Base-by-base conservation (phyloP, 331 rosid genomes). In the Spiraea crenata region DNA sequence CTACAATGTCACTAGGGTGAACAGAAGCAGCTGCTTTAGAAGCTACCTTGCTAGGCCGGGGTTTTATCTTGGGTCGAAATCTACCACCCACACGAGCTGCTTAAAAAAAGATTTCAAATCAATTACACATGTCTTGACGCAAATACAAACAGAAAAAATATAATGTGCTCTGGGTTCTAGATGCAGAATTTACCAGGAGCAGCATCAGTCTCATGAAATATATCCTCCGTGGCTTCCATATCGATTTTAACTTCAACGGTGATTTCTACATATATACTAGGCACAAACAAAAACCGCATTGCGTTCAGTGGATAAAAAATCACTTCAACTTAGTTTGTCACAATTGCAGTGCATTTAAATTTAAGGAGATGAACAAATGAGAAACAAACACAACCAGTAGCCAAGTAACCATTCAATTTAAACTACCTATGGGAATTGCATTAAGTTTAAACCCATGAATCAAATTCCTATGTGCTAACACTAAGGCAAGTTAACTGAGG, bases 51-150 rank as follows among this genome's bases (percentile, higher is more conserved):
- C 67, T 80, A 46, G 77, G 76, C 37, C 74, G 76, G 9, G 84
- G 77, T 72, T 83, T 83, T 13, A 57, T 38, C 73, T 83, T 83
- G 51, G 87, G 84, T 60, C 55, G 77, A 70, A 83, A 83, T 72
- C 70, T 70, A 15, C 69, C 65, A 34, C 82, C 75, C 58, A 71
- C 61, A 47, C 78, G 76, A 46, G 75, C 79, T 82, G 77, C 67
- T 12, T 55, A 63, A 25, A 64, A n/a, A 42, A 2, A 20, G 4
- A 16, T n/a, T 35, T 13, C 37, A 45, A 52, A 41, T 39, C 54
- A 56, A 62, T 71, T 56, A 67, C 12, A 52, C 13, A 25, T 37
- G 65, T 46, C 62, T 63, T 58, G 54, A 72, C 20, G 54, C 45
- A 72, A 63, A 55, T 34, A 56, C 31, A 42, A 48, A 8, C 2